A percentile compares a stretch with the other conserved stretches of the same genome.
Evolutionary conservation across 2,329 filamentous ascomycete genomes (phyloP).

Genomic region (Cercospora berteroae): DNA sequence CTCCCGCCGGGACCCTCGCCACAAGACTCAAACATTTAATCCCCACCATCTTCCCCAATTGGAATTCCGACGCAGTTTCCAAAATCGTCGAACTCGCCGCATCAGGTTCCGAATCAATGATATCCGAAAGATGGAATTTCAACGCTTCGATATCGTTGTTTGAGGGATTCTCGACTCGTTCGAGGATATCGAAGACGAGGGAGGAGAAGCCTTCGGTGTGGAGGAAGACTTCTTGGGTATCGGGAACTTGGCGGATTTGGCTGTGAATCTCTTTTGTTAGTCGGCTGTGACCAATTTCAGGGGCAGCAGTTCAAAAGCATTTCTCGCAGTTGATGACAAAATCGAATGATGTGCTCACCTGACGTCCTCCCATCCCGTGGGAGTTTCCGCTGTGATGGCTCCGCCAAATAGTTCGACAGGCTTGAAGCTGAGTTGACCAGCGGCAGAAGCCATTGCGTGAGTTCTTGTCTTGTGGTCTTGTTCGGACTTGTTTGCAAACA

Average conservation of each 20-base stretch:
- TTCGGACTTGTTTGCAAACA: not conserved
- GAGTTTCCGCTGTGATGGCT: conserved; percentile 67
- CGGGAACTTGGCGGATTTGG: conserved; percentile 70
- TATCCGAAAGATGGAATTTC: conserved; percentile 51
- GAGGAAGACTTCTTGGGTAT: conserved; percentile 91
- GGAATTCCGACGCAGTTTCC: not conserved
- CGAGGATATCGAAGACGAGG: conserved; percentile 86
- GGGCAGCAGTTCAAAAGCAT: not conserved
- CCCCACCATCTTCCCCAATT: conserved; percentile 40
- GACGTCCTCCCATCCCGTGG: conserved; percentile 67
- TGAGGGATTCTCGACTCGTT: conserved; percentile 67
- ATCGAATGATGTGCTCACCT: conserved; percentile 53
- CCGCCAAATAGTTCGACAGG: conserved; percentile 62
- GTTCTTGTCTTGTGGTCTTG: not conserved
- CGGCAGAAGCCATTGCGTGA: not conserved
- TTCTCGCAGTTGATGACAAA: not conserved
- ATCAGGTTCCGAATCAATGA: conserved; percentile 36
- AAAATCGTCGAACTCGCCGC: not conserved
- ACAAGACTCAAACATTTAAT: conserved; percentile 68
- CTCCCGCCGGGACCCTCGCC: conserved; percentile 53
- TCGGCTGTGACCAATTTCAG: too few relatives aligned
- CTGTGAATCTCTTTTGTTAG: conserved; percentile 41
- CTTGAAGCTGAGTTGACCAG: conserved; percentile 13
- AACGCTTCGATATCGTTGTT: conserved; percentile 66
- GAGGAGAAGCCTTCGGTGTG: conserved; percentile 79